Percentiles rank a stretch among this genome's conserved stretches.
Conservation (phyloP, 331 rosid genomes). For the Stylosanthes scabra region DNA sequence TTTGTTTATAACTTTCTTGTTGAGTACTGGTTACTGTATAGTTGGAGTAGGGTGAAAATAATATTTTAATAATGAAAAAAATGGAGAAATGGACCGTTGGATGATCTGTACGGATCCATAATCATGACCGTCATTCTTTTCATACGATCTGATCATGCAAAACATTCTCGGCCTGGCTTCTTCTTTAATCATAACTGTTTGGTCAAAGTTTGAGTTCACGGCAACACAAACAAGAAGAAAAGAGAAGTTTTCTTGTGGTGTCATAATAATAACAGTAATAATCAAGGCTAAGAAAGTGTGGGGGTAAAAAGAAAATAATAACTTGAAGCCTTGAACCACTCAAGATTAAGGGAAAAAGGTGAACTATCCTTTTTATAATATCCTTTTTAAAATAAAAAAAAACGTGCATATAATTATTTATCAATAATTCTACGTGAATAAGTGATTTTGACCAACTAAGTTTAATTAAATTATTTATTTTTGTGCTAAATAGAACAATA, state of each 20-base stretch:
- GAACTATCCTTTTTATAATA: not conserved
- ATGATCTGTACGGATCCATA: not conserved
- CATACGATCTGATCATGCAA: not conserved
- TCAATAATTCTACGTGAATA: no score
- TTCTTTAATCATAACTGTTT: not conserved
- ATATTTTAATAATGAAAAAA: not conserved
- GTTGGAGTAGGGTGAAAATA: not conserved
- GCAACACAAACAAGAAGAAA: not conserved
- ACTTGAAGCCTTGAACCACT: not conserved
- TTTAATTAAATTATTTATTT: no score
- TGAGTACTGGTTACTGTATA: not conserved
- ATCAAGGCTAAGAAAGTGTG: not conserved
- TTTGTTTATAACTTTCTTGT: not conserved
- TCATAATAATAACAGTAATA: not conserved
- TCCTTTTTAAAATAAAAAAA: not conserved
- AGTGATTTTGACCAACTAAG: no score
- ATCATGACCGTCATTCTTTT: not conserved
- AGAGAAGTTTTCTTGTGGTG: not conserved
- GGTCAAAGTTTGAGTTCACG: conserved; percentile 3
- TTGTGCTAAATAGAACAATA: no score
- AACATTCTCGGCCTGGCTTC: not conserved
- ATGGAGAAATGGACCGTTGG: not conserved
- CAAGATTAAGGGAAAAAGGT: not conserved
- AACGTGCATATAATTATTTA: not conserved
- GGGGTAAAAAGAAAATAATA: not conserved